These are phyloP conservation scores for Chytriomyces sp. DNA, from an alignment of 192 early-diverging fungal genomes.

Conservation along the genomic window DNA sequence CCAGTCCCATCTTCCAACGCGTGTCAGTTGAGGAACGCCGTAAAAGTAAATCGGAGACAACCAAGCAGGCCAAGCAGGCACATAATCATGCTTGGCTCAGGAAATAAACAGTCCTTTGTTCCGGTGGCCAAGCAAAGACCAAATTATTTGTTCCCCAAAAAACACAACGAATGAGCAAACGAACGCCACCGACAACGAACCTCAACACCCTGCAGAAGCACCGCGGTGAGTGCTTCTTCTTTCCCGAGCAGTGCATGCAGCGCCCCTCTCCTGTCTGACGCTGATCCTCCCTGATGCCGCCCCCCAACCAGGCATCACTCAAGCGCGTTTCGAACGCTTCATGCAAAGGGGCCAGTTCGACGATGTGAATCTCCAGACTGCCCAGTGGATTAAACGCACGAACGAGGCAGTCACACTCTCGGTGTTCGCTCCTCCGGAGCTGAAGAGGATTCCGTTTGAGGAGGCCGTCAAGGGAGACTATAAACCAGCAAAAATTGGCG, in stretches of 20 bases:
- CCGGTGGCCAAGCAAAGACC: no score
- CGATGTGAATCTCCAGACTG: conserved; percentile 69
- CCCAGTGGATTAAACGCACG: conserved; percentile 48
- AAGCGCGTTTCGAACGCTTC: conserved; percentile 77
- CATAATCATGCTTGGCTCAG: no score
- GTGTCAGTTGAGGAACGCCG: no score
- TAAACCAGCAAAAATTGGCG: conserved; percentile 70
- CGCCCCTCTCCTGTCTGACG: neutral
- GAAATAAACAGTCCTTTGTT: no score
- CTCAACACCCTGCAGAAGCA: conserved; percentile 35
- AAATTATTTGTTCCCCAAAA: no score
- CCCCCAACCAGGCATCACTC: conserved; percentile 76
- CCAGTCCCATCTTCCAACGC: no score
- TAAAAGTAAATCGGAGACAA: no score
- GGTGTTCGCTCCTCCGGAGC: conserved; percentile 72
- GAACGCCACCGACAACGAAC: conserved; percentile 10
- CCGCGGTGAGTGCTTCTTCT: neutral
- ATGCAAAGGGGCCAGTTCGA: conserved; percentile 65
- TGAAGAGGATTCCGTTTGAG: conserved; percentile 73
- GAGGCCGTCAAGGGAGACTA: conserved; percentile 77
- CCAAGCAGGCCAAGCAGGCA: no score
- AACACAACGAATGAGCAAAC: no score
- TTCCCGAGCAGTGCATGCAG: neutral
- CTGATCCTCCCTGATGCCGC: neutral
- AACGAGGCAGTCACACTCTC: conserved; percentile 46